Conservation (phyloP, 148 eudicot species). For the Chenopodium berlandieri region DNA sequence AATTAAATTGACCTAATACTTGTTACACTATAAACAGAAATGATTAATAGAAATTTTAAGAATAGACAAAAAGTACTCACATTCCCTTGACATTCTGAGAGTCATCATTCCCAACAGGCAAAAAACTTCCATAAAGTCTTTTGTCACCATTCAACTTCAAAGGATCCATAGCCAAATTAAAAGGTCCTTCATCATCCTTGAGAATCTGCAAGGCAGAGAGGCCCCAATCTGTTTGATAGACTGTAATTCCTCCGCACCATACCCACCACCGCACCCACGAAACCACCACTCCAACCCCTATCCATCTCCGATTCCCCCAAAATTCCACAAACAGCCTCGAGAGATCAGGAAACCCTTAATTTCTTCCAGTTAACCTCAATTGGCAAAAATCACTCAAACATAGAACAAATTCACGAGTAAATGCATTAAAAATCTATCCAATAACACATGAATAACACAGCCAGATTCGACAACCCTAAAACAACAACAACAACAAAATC, state of each 20-base stretch:
- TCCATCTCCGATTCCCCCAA: too few relatives aligned
- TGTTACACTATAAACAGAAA: neutral
- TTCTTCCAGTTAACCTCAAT: too few relatives aligned
- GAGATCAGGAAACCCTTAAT: too few relatives aligned
- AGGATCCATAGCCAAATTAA: conserved; percentile 96
- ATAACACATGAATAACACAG: too few relatives aligned
- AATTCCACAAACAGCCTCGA: too few relatives aligned
- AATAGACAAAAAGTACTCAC: conserved; percentile 43
- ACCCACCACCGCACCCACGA: too few relatives aligned
- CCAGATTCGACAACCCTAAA: too few relatives aligned
- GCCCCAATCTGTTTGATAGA: conserved; percentile 99
- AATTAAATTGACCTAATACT: neutral
- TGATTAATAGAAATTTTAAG: neutral
- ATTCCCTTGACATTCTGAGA: conserved; percentile 84
- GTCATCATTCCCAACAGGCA: conserved; percentile 69
- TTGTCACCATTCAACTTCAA: conserved; percentile 79
- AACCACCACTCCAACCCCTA: too few relatives aligned
- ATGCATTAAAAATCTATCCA: too few relatives aligned
- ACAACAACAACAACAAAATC: too few relatives aligned
- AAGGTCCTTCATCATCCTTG: conserved; percentile 89
- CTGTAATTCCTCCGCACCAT: conserved; percentile 81
- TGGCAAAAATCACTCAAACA: too few relatives aligned
- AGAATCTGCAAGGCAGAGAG: conserved; percentile 80
- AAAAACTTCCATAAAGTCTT: conserved; percentile 83
- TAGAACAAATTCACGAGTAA: too few relatives aligned